Percentiles rank a stretch among this genome's conserved stretches.
Conservation (phyloP, 2,329 filamentous ascomycete species). For the Talaromyces sp. region DNA sequence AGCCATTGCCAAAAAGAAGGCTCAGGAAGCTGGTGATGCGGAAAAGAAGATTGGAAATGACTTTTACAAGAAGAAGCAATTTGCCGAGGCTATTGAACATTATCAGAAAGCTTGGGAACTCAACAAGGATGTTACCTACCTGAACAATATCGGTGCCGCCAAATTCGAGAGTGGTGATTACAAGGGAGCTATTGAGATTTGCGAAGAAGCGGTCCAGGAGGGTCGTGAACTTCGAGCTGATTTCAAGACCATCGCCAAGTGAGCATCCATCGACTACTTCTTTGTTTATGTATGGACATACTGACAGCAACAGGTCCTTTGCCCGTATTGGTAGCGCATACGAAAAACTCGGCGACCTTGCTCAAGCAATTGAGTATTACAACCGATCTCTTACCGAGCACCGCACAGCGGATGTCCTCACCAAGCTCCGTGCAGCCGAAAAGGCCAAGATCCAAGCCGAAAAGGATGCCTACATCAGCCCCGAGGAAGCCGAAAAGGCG, state of each 20-base stretch:
- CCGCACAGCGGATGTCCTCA: slow-evolving; percentile 87
- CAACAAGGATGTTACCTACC: slow-evolving; percentile 93
- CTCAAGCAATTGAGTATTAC: slow-evolving; percentile 80
- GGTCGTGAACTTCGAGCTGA: slow-evolving; percentile 86
- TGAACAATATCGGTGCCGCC: slow-evolving; percentile 92
- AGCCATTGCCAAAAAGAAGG: slow-evolving; percentile 74
- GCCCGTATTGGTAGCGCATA: slow-evolving; percentile 90
- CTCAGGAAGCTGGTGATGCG: slow-evolving; percentile 86
- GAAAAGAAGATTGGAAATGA: slow-evolving; percentile 93
- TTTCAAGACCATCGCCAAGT: slow-evolving; percentile 97
- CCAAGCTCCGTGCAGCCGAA: slow-evolving; percentile 86
- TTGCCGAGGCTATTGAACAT: slow-evolving; percentile 89
- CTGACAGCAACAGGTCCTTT: slow-evolving; percentile 55
- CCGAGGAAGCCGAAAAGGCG: slow-evolving; percentile 88
- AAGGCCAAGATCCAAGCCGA: slow-evolving; percentile 74
- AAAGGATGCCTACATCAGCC: slow-evolving; percentile 77
- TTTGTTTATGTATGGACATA: not conserved
- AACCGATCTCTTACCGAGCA: slow-evolving; percentile 93
- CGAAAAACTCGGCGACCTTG: slow-evolving; percentile 78
- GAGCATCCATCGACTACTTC: slow-evolving; percentile 18
- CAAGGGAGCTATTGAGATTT: slow-evolving; percentile 77
- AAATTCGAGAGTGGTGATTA: slow-evolving; percentile 96
- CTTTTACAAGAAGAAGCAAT: slow-evolving; percentile 96
- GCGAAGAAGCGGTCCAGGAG: slow-evolving; percentile 82
- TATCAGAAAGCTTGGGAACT: slow-evolving; percentile 93